Percentiles rank a stretch among this genome's conserved stretches.
These are phyloP conservation scores for Plasmodium cynomolgi DNA, from an alignment of 169 alveolate species.

Conservation along the genomic window DNA sequence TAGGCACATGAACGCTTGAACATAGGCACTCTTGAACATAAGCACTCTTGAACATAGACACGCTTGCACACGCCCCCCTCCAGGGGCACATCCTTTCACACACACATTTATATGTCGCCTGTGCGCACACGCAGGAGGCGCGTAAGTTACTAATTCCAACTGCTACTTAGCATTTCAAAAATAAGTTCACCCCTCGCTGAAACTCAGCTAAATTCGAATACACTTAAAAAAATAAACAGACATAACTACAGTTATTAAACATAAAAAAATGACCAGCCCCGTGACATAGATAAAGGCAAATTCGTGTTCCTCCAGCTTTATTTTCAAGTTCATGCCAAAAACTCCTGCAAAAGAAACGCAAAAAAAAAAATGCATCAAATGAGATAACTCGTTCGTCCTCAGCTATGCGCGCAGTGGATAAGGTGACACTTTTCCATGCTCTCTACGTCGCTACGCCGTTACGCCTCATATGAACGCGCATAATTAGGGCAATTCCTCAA, in stretches of 20 bases:
- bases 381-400: not conserved
- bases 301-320: slow-evolving; percentile 79
- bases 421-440: not conserved
- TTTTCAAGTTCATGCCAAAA: slow-evolving; percentile 86
- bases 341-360: slow-evolving; percentile 77
- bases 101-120: not conserved
- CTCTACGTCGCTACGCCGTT: not conserved
- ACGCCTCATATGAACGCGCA: not conserved
- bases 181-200: not conserved
- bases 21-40: not conserved
- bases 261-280: slow-evolving; percentile 48
- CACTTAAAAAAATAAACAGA: slow-evolving; percentile 76
- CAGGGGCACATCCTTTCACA: slow-evolving; percentile 24
- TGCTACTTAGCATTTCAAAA: not conserved
- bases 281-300: slow-evolving; percentile 80
- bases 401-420: not conserved
- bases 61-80: not conserved
- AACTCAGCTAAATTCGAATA: slow-evolving; percentile 77
- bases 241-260: slow-evolving; percentile 74
- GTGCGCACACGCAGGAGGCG: not conserved
- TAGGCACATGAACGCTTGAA: too few relatives aligned
- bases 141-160: slow-evolving; percentile 7
- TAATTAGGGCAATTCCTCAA: not conserved
- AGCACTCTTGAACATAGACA: not conserved
- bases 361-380: not conserved